These are phyloP conservation scores for Adansonia grandidieri DNA, from an alignment of 441 rosid species.

Conservation along the genomic window DNA sequence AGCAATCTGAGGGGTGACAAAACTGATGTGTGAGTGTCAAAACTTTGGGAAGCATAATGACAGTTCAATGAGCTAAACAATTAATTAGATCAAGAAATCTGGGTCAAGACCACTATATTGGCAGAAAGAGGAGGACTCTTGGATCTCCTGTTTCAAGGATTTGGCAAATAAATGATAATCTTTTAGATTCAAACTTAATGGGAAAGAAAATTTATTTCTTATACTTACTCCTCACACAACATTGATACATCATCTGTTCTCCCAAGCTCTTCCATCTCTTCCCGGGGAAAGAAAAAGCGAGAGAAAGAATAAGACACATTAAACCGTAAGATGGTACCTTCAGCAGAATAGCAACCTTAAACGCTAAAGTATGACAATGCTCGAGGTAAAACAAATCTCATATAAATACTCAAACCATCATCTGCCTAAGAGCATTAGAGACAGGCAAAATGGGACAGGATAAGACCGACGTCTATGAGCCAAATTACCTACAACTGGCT, in stretches of 20 bases:
- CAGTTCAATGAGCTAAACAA: neutral
- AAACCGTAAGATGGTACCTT: constrained; percentile 14
- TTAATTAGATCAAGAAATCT: neutral
- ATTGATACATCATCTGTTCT: constrained; percentile 45
- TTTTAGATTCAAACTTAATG: neutral
- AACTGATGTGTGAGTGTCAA: neutral
- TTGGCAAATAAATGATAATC: neutral
- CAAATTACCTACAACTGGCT: neutral
- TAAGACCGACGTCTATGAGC: neutral
- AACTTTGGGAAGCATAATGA: neutral
- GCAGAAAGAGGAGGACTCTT: neutral
- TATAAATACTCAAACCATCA: neutral
- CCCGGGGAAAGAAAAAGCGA: constrained; percentile 43
- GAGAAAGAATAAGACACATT: neutral
- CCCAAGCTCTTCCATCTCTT: constrained; percentile 71
- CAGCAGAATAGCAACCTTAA: neutral
- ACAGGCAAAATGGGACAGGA: neutral
- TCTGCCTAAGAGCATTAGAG: neutral
- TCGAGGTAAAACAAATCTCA: neutral
- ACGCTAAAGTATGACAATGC: neutral
- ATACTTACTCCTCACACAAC: constrained; percentile 73
- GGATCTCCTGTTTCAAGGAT: neutral
- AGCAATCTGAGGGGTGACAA: constrained; percentile 48
- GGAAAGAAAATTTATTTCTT: constrained; percentile 2
- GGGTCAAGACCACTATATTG: neutral